phyloP scores from a whole-genome alignment of 192 early-diverging fungal genomes.

The Phlyctochytrium bullatum region DNA sequence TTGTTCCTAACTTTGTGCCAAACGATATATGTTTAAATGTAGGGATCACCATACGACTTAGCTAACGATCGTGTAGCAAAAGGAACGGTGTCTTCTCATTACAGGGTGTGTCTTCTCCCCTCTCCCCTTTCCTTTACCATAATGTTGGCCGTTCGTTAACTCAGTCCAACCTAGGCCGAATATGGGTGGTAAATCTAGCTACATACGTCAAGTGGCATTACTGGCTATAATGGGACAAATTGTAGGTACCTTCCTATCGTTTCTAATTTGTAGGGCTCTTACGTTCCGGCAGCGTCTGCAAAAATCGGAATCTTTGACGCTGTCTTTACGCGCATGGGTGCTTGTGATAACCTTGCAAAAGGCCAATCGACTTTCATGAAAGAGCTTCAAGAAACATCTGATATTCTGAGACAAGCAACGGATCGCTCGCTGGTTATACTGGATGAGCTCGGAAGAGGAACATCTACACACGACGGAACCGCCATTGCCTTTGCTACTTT shows the following conservation, averaged over 20 bases:
- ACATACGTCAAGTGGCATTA: conserved; percentile 41
- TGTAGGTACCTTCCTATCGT: conserved; percentile 12
- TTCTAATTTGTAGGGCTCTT: conserved; percentile 41
- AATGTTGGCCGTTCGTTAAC: conserved; percentile 3
- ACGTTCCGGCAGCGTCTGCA: conserved; percentile 68
- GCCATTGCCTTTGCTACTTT: conserved; percentile 72
- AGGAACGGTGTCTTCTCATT: conserved; percentile 28
- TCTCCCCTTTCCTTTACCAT: conserved; percentile 2
- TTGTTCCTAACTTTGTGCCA: conserved; percentile 53
- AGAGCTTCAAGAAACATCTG: conserved; percentile 44
- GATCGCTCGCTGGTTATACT: conserved; percentile 63
- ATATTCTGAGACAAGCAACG: conserved; percentile 32
- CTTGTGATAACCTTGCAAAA: conserved; percentile 60
- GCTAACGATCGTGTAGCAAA: conserved; percentile 1
- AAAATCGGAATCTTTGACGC: conserved; percentile 66
- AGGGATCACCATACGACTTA: not conserved
- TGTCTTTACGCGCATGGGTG: conserved; percentile 62
- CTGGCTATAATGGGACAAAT: conserved; percentile 65
- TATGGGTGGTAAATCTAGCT: conserved; percentile 68
- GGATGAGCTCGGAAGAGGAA: conserved; percentile 80
- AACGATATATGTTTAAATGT: conserved; percentile 57
- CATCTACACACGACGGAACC: conserved; percentile 71
- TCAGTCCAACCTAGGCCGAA: too few relatives aligned
- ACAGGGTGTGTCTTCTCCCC: conserved; percentile 14
- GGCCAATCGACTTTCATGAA: conserved; percentile 75